These are phyloP conservation scores for Candida ponderosae DNA, from an alignment of 805 yeast species.

Conservation along the genomic window DNA sequence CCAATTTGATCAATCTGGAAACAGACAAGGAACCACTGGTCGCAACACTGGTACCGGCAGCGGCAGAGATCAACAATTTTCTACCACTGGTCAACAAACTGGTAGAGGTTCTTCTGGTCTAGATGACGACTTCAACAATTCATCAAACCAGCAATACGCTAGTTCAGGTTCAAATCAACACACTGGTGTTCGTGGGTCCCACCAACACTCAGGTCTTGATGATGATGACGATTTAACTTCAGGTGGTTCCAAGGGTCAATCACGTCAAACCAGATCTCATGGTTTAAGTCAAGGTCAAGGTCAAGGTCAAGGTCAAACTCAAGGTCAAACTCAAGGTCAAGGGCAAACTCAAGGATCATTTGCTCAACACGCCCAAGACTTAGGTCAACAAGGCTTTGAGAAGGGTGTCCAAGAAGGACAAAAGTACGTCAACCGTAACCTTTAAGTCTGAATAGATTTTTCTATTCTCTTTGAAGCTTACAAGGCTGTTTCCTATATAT, in stretches of 20 bases:
- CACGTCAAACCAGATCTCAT: conserved; percentile 20
- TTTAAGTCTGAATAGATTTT: conserved; percentile 2
- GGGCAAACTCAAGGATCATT: conserved; percentile 5
- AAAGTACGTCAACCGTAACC: conserved; percentile 19
- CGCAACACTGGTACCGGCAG: conserved; percentile 9
- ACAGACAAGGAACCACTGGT: conserved; percentile 8
- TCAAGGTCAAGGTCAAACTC: conserved; percentile 1
- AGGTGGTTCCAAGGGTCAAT: not conserved
- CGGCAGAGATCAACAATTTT: conserved; percentile 13
- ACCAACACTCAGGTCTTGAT: not conserved
- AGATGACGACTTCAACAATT: not conserved
- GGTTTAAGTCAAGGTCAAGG: conserved; percentile 3
- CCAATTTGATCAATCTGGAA: not conserved
- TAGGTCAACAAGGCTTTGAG: conserved; percentile 17
- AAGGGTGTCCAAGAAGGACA: conserved; percentile 15
- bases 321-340: not conserved
- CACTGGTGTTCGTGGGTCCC: not conserved
- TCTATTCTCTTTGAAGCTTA: no score
- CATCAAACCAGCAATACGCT: not conserved
- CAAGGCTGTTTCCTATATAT: no score
- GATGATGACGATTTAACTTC: not conserved
- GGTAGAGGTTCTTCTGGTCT: conserved; percentile 1
- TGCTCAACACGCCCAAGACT: conserved; percentile 11
- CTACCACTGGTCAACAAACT: conserved; percentile 4
- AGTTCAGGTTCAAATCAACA: not conserved